phyloP scores from a whole-genome alignment of 2,329 filamentous ascomycete genomes.

The Fulvia fulva region DNA sequence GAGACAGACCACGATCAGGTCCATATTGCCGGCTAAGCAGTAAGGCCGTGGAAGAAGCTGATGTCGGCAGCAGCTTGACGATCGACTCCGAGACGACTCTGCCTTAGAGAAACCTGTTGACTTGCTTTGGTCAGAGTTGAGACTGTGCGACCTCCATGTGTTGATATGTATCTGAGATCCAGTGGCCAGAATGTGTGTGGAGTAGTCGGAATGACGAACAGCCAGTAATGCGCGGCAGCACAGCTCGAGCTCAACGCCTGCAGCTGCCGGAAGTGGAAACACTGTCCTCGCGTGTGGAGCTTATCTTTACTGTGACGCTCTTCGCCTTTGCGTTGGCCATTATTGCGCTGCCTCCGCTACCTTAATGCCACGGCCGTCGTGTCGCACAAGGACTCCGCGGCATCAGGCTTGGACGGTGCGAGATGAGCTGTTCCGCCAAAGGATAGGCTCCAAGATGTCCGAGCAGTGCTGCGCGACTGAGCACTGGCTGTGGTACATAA shows the following conservation, averaged over 20 bases:
- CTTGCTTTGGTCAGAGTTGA: too few relatives aligned
- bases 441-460: not conserved
- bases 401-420: not conserved
- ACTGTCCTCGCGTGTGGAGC: not conserved
- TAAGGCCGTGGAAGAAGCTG: too few relatives aligned
- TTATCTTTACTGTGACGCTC: not conserved
- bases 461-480: slow-evolving; percentile 1
- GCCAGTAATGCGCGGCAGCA: not conserved
- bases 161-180: not conserved
- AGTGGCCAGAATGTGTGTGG: not conserved
- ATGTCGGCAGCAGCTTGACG: not conserved
- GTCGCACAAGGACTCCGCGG: not conserved
- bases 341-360: not conserved
- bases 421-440: slow-evolving; percentile 4
- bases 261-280: not conserved
- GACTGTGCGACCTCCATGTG: not conserved
- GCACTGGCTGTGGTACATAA: not conserved
- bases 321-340: not conserved
- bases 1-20: not conserved
- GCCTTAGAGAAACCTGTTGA: too few relatives aligned
- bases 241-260: slow-evolving; percentile 1
- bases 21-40: too few relatives aligned
- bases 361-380: not conserved
- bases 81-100: not conserved
- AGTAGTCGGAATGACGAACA: not conserved